These are phyloP conservation scores for Collybia sordida DNA, from an alignment of 768 basidiomycete species.

Conservation along the genomic window DNA sequence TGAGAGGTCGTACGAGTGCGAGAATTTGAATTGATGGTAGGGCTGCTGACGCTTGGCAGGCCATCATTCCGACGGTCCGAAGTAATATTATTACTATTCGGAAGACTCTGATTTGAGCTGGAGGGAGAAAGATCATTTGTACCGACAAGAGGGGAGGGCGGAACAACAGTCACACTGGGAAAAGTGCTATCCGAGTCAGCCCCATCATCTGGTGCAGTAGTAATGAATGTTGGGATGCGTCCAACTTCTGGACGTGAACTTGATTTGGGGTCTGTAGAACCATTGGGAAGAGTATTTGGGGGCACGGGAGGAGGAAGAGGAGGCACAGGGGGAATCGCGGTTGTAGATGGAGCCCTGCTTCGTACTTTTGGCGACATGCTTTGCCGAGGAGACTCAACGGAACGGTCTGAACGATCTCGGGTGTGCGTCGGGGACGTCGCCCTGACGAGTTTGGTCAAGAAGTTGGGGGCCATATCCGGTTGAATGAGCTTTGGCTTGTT, in stretches of 20 bases:
- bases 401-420: conserved; percentile 30
- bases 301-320: conserved; percentile 11
- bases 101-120: conserved; percentile 21
- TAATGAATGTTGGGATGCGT: conserved; percentile 18
- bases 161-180: conserved; percentile 44
- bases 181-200: conserved; percentile 30
- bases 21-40: conserved; percentile 7
- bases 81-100: neutral
- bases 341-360: conserved; percentile 22
- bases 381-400: conserved; percentile 21
- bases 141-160: conserved; percentile 39
- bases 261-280: conserved; percentile 2
- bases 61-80: conserved; percentile 15
- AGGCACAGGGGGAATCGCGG: conserved; percentile 6
- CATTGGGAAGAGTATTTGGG: conserved; percentile 5
- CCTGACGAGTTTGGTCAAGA: conserved; percentile 38
- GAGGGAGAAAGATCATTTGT: conserved; percentile 23
- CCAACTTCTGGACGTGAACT: conserved; percentile 5
- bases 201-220: conserved; percentile 15
- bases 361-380: conserved; percentile 13
- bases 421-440: conserved; percentile 19
- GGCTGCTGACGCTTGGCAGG: conserved; percentile 11
- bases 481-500: too few species aligned
- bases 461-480: conserved; percentile 33
- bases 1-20: conserved; percentile 21